Evolutionary conservation across 1,139 yeast species (phyloP), one percentile per base, ranked within the genome.

Genomic region (Suhomyces anneliseae): DNA sequence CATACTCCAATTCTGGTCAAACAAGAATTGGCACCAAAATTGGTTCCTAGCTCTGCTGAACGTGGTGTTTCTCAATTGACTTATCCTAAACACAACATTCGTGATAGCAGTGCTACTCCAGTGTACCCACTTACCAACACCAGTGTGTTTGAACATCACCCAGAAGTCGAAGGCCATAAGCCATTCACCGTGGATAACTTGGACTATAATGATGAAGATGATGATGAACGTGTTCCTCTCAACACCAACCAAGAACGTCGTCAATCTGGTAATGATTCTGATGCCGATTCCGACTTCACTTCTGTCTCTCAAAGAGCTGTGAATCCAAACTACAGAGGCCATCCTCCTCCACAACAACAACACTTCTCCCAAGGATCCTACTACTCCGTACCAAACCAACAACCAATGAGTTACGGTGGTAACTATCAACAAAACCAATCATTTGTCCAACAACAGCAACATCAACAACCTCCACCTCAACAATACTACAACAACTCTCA

Each of bases 251-350:
- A 36, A 12, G 27, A 37, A 10, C 38, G 40, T 12, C 33, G 29
- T 9, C 42, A 39, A 8, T 42, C 35, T n/a, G 45, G 44, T 24
- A 38, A 40, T 5, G 78, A 70, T 29, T 60, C 69, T 2, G 69
- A 63, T 36, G 57, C 59, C 27, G 69, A 62, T 43, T 87, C 95
- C 0, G 85, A 85, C 57, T 85, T 86, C 61, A 88, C 95, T 0
- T 83, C 90, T 44, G 88, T 87, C 5, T 85, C 93, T 9, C 95
- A 87, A 65, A 70, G 95, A 58, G 90, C 84, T 7, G 74, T 82
- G n/a, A 86, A 87, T 59, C 87, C 89, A 12, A 69, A 69, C 39
- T 84, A 82, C 40, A 46, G 47, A 8, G 47, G 35, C 8, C 47
- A 46, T 38, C 45, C 43, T 6, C 33, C 33, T 34, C 40, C 38